Evolutionary conservation across 768 basidiomycete species (phyloP).

Genomic region (Cystobasidiopsis lactophilus): DNA sequence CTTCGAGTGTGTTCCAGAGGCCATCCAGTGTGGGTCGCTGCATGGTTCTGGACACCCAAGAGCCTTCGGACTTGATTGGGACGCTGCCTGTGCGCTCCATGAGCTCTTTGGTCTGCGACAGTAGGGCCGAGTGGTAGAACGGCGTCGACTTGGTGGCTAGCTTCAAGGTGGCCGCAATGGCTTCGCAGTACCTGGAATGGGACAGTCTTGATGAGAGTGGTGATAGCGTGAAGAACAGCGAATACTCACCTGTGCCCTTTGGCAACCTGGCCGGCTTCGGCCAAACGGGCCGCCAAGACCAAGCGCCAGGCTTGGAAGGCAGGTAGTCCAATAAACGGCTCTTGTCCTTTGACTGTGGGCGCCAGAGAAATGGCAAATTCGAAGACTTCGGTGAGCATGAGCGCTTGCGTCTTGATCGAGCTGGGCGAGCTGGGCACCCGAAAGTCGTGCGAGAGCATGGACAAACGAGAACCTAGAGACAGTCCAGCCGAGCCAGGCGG

Average conservation of each 20-base stretch:
- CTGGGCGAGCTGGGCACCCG: constrained; percentile 33
- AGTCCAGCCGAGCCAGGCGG: constrained; percentile 51
- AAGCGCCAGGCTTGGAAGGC: constrained; percentile 76
- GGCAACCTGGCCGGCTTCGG: constrained; percentile 59
- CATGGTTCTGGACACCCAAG: constrained; percentile 72
- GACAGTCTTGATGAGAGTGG: too few relatives aligned
- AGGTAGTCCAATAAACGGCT: constrained; percentile 55
- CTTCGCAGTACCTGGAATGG: constrained; percentile 70
- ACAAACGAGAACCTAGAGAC: constrained; percentile 44
- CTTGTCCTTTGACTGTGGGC: constrained; percentile 59
- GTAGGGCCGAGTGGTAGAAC: constrained; percentile 41
- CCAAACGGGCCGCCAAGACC: constrained; percentile 47
- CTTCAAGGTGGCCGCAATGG: constrained; percentile 41
- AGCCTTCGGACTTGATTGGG: constrained; percentile 46
- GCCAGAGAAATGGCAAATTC: constrained; percentile 72
- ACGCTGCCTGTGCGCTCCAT: constrained; percentile 54
- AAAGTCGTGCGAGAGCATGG: constrained; percentile 47
- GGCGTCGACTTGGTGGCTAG: constrained; percentile 34
- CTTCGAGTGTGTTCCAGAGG: constrained; percentile 77
- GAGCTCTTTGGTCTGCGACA: constrained; percentile 55
- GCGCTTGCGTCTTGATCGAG: constrained; percentile 42
- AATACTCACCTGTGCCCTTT: constrained; percentile 46
- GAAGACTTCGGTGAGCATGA: constrained; percentile 68
- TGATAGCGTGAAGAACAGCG: too few relatives aligned
- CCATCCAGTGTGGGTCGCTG: constrained; percentile 78